Evolutionary conservation across 768 basidiomycete genomes (phyloP).

Genomic region (Omphalotus guepiniiformis): DNA sequence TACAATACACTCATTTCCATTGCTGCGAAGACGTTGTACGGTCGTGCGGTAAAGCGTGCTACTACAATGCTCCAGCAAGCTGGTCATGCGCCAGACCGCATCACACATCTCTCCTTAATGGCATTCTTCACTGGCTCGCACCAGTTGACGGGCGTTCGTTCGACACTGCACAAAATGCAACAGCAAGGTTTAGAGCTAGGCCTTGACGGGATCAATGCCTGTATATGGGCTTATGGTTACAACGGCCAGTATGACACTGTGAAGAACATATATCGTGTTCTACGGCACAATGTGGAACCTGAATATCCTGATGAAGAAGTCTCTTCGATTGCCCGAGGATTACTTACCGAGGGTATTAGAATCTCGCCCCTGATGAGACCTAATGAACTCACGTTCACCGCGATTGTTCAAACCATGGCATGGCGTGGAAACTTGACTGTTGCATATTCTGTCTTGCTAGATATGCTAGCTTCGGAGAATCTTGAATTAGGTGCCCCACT

Average conservation of each 20-base stretch:
- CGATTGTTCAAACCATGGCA: constrained; percentile 64
- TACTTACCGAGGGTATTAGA: constrained; percentile 43
- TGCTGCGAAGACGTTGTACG: constrained; percentile 49
- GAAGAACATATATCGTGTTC: constrained; percentile 54
- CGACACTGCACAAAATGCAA: constrained; percentile 49
- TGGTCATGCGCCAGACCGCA: constrained; percentile 51
- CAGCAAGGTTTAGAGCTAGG: constrained; percentile 49
- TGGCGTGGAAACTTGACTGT: constrained; percentile 63
- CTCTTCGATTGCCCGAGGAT: constrained; percentile 27
- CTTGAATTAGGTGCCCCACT: constrained; percentile 30
- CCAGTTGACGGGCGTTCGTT: constrained; percentile 51
- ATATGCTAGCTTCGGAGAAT: constrained; percentile 55
- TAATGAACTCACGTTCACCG: constrained; percentile 62
- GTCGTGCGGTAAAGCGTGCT: constrained; percentile 45
- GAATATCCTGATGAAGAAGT: constrained; percentile 33
- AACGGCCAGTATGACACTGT: constrained; percentile 53
- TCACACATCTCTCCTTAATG: constrained; percentile 59
- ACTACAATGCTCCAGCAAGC: constrained; percentile 50
- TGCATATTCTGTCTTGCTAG: constrained; percentile 55
- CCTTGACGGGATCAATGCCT: constrained; percentile 64
- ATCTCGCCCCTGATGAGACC: constrained; percentile 39
- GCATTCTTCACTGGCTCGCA: constrained; percentile 46
- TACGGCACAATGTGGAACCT: constrained; percentile 49
- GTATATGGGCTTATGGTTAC: constrained; percentile 64
- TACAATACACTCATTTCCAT: constrained; percentile 64